Conservation (phyloP, 768 basidiomycete species). For the Basidioascus undulatus region DNA sequence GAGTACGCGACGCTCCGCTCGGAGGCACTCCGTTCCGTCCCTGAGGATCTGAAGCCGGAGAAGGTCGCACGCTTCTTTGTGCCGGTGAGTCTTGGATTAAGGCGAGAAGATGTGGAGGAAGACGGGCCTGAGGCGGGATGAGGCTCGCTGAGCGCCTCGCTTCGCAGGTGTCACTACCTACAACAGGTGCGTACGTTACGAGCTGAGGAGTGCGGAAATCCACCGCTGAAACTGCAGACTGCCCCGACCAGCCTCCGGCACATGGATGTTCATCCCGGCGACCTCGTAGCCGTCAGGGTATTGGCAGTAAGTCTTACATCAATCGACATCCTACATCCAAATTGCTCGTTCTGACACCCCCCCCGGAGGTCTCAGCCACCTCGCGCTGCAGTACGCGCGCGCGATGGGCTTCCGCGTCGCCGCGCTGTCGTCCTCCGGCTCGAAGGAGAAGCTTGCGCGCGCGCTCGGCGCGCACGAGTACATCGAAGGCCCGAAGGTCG, state of each 20-base stretch:
- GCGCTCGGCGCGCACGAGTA: conserved; percentile 22
- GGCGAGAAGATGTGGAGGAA: no score
- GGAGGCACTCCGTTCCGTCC: conserved; percentile 7
- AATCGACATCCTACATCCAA: neutral
- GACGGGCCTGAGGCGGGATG: no score
- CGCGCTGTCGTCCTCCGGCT: conserved; percentile 17
- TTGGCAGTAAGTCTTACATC: conserved; percentile 8
- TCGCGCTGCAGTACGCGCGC: conserved; percentile 18
- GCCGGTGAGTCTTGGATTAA: neutral
- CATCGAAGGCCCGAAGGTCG: conserved; percentile 17
- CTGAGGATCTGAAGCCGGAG: conserved; percentile 6
- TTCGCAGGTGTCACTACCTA: neutral
- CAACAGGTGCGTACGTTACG: neutral
- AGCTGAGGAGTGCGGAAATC: neutral
- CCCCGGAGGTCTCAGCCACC: conserved; percentile 17
- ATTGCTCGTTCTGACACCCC: neutral
- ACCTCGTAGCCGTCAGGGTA: conserved; percentile 22
- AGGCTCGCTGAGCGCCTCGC: no score
- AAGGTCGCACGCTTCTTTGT: conserved; percentile 8
- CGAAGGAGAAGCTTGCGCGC: conserved; percentile 18
- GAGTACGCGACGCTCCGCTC: conserved; percentile 14
- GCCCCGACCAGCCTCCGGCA: conserved; percentile 18
- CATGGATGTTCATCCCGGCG: conserved; percentile 16
- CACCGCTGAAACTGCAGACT: conserved; percentile 21
- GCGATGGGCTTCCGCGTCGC: conserved; percentile 21